Evolutionary conservation across 2,329 filamentous ascomycete species (phyloP), one percentile per base, ranked within the genome.

Genomic region (Coniochaeta ligniaria): DNA sequence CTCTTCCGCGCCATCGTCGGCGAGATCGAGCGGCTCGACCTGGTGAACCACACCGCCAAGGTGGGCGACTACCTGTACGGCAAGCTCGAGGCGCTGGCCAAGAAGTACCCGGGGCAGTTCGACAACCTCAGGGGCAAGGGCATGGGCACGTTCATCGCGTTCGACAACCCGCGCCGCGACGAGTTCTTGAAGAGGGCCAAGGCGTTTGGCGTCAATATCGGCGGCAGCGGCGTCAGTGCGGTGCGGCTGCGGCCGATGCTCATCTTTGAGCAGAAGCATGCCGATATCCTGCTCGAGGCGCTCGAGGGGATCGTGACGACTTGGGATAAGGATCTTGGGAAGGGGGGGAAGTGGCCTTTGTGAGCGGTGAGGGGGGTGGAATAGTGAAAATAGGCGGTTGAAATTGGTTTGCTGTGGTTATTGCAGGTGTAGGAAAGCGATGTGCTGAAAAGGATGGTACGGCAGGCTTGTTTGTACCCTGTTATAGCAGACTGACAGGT

Each of bases 131-230:
- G 92, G 69, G 93, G 92, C 59, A 91, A 96, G 79, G 89, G 89
- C 57, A 89, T 90, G 77, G 92, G 92, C 66, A 96, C 93, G 11
- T 96, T 96, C 74, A 91, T 97, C 71, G 92, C 93, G 58, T 97
- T 92, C 80, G 93, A 97, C 74, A 90, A 84, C 71, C 91, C 90
- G 60, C 80, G 85, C 68, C 82, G 92, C 62, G 92, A 96, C 71
- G 84, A 89, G 71, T 89, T 96, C 76, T 75, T 96, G 64, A 83
- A 77, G 74, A 87, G 84, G 78, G 91, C 89, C 64, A 96, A 96
- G 86, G 78, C 75, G 7, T 79, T 91, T 35, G 92, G 92, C 63
- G 78, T 96, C 72, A 96, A 96, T 77, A 90, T 96, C 72, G 93
- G 92, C 63, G 92, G 92, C 58, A 89, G 87, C 67, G 93, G 93